Evolutionary conservation across 2,329 filamentous ascomycete species (phyloP), one percentile per base, ranked within the genome.

Genomic region (Fusarium nurragi): DNA sequence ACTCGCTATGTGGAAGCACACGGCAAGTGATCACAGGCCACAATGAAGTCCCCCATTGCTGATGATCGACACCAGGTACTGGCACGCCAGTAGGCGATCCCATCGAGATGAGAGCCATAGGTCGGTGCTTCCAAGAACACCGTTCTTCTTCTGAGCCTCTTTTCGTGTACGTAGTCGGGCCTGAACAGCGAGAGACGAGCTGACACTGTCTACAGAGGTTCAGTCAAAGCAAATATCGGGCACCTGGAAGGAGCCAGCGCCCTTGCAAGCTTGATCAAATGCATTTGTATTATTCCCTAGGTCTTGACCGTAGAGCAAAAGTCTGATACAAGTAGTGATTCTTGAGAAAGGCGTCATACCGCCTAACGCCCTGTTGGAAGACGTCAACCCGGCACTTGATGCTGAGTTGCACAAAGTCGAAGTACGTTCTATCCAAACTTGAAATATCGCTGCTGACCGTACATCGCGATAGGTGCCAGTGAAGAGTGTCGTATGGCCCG

Each of bases 1-100:
- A 75, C 75, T 1, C 48, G 61, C 4, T 78, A 73, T 25, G 63
- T 78, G 23, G 77, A 79, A 52, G 73, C 74, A 1, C 77, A 75
- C 13, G 65, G 65, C 43, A 57, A 16, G 36, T 25, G 8, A 1
- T 1, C 13, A 1, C 13, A 5, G 10, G 6, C 7, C n/a, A 18
- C 8, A 13, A 13, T 43, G 12, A 4, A 8, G 11, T 28, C n/a
- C n/a, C n/a, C n/a, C 6, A 28, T 23, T 10, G 6, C 23, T 43
- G 12, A 39, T 16, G 19, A 6, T 19, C 4, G 12, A 19, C 12
- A 12, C n/a, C 8, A 51, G 55, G 55, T 0, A 59, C 55, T 2
- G 43, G 55, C 6, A 59, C 51, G 6, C 51, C 55, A 13, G 51
- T 55, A 1, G 55, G 55, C 2, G 55, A 59, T 10, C 55, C 43